These are phyloP conservation scores for Phialocephala subalpina DNA, from an alignment of 2,329 filamentous ascomycete genomes.

Conservation along the genomic window DNA sequence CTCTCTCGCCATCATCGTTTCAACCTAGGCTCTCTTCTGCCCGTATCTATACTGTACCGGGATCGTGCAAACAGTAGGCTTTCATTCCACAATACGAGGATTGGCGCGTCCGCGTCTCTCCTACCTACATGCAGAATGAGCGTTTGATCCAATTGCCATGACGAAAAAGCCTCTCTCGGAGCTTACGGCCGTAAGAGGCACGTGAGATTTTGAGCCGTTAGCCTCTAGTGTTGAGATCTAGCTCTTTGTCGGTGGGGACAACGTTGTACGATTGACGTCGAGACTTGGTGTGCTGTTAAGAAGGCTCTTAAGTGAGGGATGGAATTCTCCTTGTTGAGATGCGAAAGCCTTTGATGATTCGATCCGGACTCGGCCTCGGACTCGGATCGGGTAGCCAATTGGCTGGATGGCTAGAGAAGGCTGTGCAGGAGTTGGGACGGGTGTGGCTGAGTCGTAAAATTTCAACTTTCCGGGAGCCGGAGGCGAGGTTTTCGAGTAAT, in stretches of 20 bases:
- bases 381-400: too few species aligned
- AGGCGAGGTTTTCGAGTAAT: background rate
- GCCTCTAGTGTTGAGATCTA: background rate
- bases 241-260: background rate
- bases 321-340: too few species aligned
- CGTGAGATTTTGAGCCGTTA: background rate
- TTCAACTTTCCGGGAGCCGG: too few species aligned
- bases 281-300: too few species aligned
- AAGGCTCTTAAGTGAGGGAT: too few species aligned
- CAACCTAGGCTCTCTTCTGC: background rate
- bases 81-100: background rate
- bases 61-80: too few species aligned
- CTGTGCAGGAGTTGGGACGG: too few species aligned
- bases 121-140: background rate
- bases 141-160: background rate
- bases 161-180: background rate
- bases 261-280: background rate
- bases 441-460: background rate
- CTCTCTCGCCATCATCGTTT: background rate
- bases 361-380: too few species aligned
- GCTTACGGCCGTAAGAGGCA: background rate
- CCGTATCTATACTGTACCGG: background rate
- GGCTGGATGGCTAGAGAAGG: too few species aligned
- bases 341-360: too few species aligned
- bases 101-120: background rate